Base-by-base conservation (phyloP, 2,329 filamentous ascomycete species). In the Magnaporthiopsis rhizophila region DNA sequence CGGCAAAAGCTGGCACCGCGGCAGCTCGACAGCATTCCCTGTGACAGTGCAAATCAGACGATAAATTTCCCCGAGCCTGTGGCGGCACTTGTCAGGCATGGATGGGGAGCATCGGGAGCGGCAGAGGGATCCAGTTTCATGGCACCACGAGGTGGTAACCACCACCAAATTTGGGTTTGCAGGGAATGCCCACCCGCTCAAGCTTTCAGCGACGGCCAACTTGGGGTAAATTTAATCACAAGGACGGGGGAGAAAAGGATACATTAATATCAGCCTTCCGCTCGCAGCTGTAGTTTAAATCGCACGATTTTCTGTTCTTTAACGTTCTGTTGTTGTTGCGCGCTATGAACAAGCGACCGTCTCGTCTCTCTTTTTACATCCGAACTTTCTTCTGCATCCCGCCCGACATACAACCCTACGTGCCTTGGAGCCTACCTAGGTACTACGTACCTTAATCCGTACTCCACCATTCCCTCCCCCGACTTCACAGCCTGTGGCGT, bases 141-240 rank as follows among this genome's bases (percentile, higher is more conserved):
- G 58, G 34, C 28, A 45, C 26, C 26, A 24, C 64, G 30, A 65
- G 50, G 32, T 64, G 61, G 7, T 58, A 62, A 2, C 58, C 50
- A 5, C 63, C 65, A 9, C 58, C 61, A 12, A 66, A 65, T 28
- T 66, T 38, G 53, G 62, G 9, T 67, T 45, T 45, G 38, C 13
- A 45, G 38, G 11, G 11, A 5, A 59, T 30, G 64, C 63, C 5
- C 8, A 50, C 38, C 13, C 21, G 5, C 9, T 7, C 18, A 53
- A 53, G n/a, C 45, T 24, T 53, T 53, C 45, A 21, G 45, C 45
- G 18, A 53, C 2, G 45, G 45, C 45, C 3, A n/a, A 7, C 21
- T 53, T 24, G 45, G 21, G n/a, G 24, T 53, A 53, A 53, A 53
- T n/a, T 53, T 53, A 53, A 53, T 11, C 2, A 11, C 21, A 24